Conservation (phyloP, 2,329 filamentous ascomycete species). For the Akanthomyces dipterigenus region DNA sequence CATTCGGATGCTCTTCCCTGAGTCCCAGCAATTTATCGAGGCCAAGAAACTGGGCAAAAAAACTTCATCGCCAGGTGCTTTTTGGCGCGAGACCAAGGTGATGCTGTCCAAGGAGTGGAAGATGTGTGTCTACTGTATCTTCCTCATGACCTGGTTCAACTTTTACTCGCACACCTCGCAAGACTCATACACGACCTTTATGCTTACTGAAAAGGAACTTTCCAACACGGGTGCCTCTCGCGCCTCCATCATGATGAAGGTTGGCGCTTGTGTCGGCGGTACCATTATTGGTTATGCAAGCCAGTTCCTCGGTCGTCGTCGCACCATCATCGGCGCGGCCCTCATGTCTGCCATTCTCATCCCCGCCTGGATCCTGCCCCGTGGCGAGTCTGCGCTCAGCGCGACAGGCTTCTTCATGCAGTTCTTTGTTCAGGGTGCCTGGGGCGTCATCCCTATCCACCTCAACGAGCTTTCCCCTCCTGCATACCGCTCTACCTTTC, state of each 20-base stretch:
- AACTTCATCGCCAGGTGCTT: conserved; percentile 39
- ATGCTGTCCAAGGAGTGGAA: conserved; percentile 69
- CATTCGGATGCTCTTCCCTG: conserved; percentile 61
- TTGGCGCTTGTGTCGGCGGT: conserved; percentile 67
- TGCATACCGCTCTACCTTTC: conserved; percentile 64
- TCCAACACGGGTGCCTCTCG: conserved; percentile 56
- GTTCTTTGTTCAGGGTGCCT: conserved; percentile 60
- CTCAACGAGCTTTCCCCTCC: conserved; percentile 67
- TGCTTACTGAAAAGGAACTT: conserved; percentile 66
- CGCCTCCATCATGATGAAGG: conserved; percentile 78
- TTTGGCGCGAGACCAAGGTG: conserved; percentile 61
- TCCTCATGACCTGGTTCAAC: conserved; percentile 74
- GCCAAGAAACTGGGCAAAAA: conserved; percentile 55
- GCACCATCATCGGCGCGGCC: conserved; percentile 56
- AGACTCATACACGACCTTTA: conserved; percentile 76
- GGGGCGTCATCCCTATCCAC: conserved; percentile 65
- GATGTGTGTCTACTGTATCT: conserved; percentile 68
- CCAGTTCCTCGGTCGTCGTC: conserved; percentile 68
- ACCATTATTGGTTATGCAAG: conserved; percentile 67
- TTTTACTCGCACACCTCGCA: conserved; percentile 74
- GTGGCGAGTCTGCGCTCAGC: conserved; percentile 51
- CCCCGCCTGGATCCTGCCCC: conserved; percentile 63
- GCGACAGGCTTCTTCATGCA: conserved; percentile 64
- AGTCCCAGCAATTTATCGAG: conserved; percentile 68
- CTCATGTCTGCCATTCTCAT: conserved; percentile 56